A percentile compares a stretch with the other conserved stretches of the same genome.
Evolutionary conservation across 495 filamentous ascomycete genomes (phyloP).

Genomic region (Penicillium riverlandense): DNA sequence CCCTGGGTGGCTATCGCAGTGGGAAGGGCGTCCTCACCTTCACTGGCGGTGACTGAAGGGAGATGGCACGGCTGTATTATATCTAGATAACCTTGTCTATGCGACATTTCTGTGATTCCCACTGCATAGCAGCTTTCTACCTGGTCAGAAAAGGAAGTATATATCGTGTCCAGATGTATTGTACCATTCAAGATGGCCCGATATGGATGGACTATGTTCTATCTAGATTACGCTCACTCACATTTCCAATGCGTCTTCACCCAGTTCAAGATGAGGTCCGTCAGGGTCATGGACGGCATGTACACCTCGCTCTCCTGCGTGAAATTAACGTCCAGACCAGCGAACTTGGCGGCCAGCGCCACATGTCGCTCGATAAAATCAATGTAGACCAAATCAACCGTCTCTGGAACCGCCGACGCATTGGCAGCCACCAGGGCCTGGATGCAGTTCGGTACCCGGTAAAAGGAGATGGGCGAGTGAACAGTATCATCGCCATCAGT

Average conservation of each 20-base stretch:
- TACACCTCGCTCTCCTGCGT: slow-evolving; percentile 51
- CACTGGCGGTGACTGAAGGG: slow-evolving; percentile 35
- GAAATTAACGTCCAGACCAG: slow-evolving; percentile 53
- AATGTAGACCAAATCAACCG: slow-evolving; percentile 79
- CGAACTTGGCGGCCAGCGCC: slow-evolving; percentile 61
- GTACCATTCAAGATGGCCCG: too few species aligned
- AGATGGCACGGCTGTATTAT: neutral
- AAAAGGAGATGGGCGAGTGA: slow-evolving; percentile 66
- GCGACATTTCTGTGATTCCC: too few species aligned
- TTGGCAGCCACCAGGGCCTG: slow-evolving; percentile 55
- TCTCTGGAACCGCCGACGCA: slow-evolving; percentile 43
- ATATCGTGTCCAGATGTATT: too few species aligned
- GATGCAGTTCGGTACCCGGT: slow-evolving; percentile 75
- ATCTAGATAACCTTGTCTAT: too few species aligned
- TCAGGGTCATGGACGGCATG: slow-evolving; percentile 60
- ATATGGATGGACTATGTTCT: neutral
- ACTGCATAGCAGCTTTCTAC: too few species aligned
- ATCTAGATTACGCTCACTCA: slow-evolving; percentile 1
- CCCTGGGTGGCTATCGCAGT: slow-evolving; percentile 68
- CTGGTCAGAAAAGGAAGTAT: too few species aligned
- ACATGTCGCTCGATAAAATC: slow-evolving; percentile 85
- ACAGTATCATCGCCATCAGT: slow-evolving; percentile 87
- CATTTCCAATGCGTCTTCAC: slow-evolving; percentile 70
- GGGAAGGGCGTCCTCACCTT: slow-evolving; percentile 92
- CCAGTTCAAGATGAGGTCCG: slow-evolving; percentile 68